Conservation (phyloP, 371 early-diverging fungal species). For the Mortierella sp. region DNA sequence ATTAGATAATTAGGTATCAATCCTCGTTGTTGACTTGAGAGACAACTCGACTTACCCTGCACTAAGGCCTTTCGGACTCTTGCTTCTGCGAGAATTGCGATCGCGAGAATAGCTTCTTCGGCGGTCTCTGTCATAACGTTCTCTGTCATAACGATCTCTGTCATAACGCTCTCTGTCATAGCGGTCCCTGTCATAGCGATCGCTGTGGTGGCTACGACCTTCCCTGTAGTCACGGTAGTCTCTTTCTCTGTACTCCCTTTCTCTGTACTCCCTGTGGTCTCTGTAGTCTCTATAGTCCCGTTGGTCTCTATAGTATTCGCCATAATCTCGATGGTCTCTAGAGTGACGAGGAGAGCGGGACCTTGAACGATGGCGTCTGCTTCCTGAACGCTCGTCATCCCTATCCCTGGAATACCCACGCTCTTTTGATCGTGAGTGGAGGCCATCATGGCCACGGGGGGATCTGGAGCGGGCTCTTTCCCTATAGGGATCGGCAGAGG, state of each 20-base stretch:
- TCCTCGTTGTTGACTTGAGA: no score
- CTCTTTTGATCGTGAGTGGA: slow-evolving; percentile 27
- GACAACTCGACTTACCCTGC: slow-evolving; percentile 50
- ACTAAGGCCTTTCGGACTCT: slow-evolving; percentile 50
- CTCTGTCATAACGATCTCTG: slow-evolving; percentile 5
- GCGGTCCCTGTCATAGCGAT: slow-evolving; percentile 31
- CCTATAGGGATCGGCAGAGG: slow-evolving; percentile 49
- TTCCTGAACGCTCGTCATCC: slow-evolving; percentile 25
- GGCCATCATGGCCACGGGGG: slow-evolving; percentile 37
- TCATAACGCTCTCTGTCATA: slow-evolving; percentile 42
- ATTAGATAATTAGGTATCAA: not conserved
- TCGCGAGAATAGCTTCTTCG: slow-evolving; percentile 50
- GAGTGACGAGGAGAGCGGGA: slow-evolving; percentile 62
- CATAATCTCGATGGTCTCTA: slow-evolving; percentile 58
- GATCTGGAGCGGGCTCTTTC: slow-evolving; percentile 56
- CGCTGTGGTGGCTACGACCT: slow-evolving; percentile 27
- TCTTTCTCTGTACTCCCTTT: slow-evolving; percentile 10
- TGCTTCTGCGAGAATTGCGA: slow-evolving; percentile 28
- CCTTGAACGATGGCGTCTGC: slow-evolving; percentile 50
- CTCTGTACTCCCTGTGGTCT: slow-evolving; percentile 8
- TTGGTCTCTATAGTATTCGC: slow-evolving; percentile 57
- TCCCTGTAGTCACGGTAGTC: slow-evolving; percentile 55
- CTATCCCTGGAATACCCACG: slow-evolving; percentile 35
- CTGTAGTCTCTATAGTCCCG: slow-evolving; percentile 52
- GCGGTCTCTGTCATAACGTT: slow-evolving; percentile 30